phyloP scores from a whole-genome alignment of 1,284 basidiomycete genomes.

The Farysia itapuensis region DNA sequence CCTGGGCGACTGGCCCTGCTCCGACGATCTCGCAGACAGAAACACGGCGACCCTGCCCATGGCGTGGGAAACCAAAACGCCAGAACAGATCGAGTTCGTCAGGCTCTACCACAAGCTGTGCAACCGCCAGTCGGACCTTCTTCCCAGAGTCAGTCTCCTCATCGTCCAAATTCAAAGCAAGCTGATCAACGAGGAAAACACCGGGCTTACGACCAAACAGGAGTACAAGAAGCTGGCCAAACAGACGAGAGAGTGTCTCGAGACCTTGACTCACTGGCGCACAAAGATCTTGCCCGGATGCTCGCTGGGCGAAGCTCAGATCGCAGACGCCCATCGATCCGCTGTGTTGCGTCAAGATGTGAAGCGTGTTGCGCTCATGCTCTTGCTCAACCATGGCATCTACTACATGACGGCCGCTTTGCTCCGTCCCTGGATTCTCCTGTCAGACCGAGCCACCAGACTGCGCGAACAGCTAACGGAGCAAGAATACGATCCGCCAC shows the following conservation, averaged over 20 bases:
- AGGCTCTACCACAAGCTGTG: constrained; percentile 2
- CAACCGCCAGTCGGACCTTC: constrained; percentile 3
- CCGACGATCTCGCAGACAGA: background rate
- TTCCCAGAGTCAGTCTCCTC: constrained; percentile 8
- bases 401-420: constrained; percentile 19
- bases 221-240: constrained; percentile 19
- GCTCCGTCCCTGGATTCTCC: constrained; percentile 15
- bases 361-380: constrained; percentile 6
- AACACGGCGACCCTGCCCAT: background rate
- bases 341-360: constrained; percentile 3
- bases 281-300: constrained; percentile 2
- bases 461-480: constrained; percentile 3
- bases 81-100: constrained; percentile 2
- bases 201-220: constrained; percentile 12
- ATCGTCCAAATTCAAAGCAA: constrained; percentile 7
- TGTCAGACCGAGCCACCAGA: constrained; percentile 17
- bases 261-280: constrained; percentile 14
- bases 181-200: constrained; percentile 9
- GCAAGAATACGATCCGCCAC: constrained; percentile 6
- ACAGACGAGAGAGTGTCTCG: constrained; percentile 10
- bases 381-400: constrained; percentile 17
- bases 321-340: constrained; percentile 4
- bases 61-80: constrained; percentile 5
- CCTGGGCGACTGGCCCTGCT: constrained; percentile 9
- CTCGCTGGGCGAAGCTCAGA: constrained; percentile 5